Base-by-base conservation (phyloP, 129 eudicot genomes). In the Flaveria trinervia region DNA sequence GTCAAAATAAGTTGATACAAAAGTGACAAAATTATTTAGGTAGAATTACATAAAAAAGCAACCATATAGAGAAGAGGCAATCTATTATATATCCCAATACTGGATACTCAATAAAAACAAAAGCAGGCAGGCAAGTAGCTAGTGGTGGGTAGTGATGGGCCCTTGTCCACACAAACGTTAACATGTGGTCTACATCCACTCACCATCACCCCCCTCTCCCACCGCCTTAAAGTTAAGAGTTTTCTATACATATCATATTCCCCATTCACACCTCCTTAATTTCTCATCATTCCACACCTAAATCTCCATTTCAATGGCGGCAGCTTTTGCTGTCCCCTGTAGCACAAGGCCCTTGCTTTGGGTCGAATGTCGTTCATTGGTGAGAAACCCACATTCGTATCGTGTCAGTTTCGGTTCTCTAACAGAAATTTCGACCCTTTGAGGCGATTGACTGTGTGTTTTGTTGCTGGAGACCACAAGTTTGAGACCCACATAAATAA, bases 311-410 rank as follows among this genome's bases (percentile, higher is more conserved):
- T 22, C 80, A 82, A 83, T 90, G 96, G 93, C 91, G 79, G 88
- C 84, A 86, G 83, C 90, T 45, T 62, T 80, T 22, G 79, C 90
- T 72, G 85, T 84, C 80, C 85, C 91, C 65, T 77, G 88, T 14
- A 77, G 85, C 66, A 72, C 87, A 30, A 78, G 83, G 0, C 68
- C 87, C 36, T 72, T 80, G 70, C 77, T 26, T 56, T 73, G 10
- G 30, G 55, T 60, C 79, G 75, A 56, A 70, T 79, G 15, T 83
- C 87, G 3, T 83, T 84, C 41, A 78, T 67, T 3, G 77, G 78
- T 55, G 77, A 72, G 3, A 84, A 74, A 54, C 85, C 92, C 60
- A 59, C 79, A 3, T 77, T 84, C 46, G 15, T 13, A 48, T 12
- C 16, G 20, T 28, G 84, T 4, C 78, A 87, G 2, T 80, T 85